Base-by-base conservation (phyloP, 2,329 filamentous ascomycete species). In the Botrytis tulipae region DNA sequence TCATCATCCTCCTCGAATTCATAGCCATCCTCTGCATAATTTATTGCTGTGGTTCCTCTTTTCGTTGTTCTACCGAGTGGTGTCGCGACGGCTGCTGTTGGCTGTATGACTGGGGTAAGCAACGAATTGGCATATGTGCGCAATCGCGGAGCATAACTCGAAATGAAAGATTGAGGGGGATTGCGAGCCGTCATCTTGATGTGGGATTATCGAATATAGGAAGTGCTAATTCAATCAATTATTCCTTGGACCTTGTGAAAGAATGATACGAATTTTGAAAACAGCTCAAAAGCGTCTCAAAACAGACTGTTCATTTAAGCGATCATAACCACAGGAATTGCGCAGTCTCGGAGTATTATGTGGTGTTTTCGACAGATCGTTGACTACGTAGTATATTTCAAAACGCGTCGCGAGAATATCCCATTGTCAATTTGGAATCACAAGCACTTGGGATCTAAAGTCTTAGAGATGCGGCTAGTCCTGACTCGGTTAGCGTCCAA, bases 21-120 rank as follows among this genome's bases (percentile, higher is more conserved):
- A 80, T 92, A 97, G 65, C 95, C 95, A 82, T 98, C 95, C 82
- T 99, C 96, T 37, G 96, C 95, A 81, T 99, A 99, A 84, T 98
- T 99, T 84, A 98, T 96, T 76, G 95, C 93, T 48, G 93, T 96
- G 2, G 96, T 98, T 73, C 96, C 96, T 83, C 96, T 92, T 85
- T 99, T 98, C 14, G 96, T 98, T n/a, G 93, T 97, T 81, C 95
- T 90, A 78, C 93, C 88, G 74, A 88, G 85, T 57, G 91, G 89
- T 37, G 90, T 91, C 3, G 89, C 83, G n/a, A 89, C 87, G 73
- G 86, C 86, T 77, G 91, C 87, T 75, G 90, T 90, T 72, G 88
- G 88, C 76, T 92, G 93, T 75, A 95, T 88, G 75, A 96, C 90
- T 51, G 95, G 95, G 37, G 93, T 93, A 75, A 98, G 89, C 72